Evolutionary conservation across 1,139 yeast genomes (phyloP), one percentile per base, ranked within the genome.

Genomic region (Fermentozyma sake): DNA sequence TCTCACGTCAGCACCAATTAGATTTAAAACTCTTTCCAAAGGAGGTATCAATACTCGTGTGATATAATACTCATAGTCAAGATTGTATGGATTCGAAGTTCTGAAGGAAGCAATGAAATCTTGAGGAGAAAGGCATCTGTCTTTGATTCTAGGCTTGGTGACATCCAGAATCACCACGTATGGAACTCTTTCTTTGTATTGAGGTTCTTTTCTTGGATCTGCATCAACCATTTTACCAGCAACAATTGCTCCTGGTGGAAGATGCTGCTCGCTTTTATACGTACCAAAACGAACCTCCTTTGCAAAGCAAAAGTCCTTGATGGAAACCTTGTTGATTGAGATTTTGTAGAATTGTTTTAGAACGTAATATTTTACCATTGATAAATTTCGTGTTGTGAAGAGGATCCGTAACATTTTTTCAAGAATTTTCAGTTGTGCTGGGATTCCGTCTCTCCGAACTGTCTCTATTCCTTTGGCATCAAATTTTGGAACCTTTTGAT

Each of bases 391-490:
- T 0, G 89, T 75, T 13, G 80, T 81, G 50, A 91, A 91, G 5
- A 91, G 55, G 1, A 77, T 63, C 22, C 81, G 61, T 7, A 91
- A 55, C 0, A 83, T 59, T 35, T 74, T 73, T 37, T 85, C 95
- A 14, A 85, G 78, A 22, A 91, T 77, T 44, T 81, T 81, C 53
- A 76, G 94, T 41, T 84, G 95, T 0, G 95, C 95, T 0, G 95
- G 95, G 11, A 89, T 82, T 0, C 96, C 97, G 54, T 91, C 98
- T 39, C 98, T 62, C 35, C 98, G 55, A 0, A 91, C 83, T 0
- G 97, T 91, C 51, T 91, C 98, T 11, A 86, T 87, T 1, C 98
- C 98, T 44, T 91, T 91, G 3, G 98, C 96, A 58, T 91, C 97
- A 52, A 91, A 89, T 16, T 57, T 68, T 0, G 96, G 86, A 6